Percentiles rank a stretch among this genome's conserved stretches.
These are phyloP conservation scores for Candida labiduridarum DNA, from an alignment of 1,139 yeast species.

Conservation along the genomic window DNA sequence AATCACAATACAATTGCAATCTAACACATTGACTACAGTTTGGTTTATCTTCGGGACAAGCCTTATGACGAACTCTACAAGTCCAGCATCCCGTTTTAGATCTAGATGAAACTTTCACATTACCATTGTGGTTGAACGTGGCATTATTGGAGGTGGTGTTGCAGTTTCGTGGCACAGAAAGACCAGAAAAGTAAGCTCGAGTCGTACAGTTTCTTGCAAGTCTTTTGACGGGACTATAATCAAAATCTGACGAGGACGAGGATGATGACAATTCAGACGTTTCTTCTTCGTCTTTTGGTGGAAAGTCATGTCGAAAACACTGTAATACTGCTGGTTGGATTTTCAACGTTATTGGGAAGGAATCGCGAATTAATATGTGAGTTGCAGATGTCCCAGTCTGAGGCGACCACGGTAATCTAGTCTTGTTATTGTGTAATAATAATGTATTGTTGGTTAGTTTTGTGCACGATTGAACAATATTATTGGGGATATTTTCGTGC, in stretches of 20 bases:
- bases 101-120: constrained; percentile 28
- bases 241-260: not conserved
- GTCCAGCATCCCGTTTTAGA: constrained; percentile 72
- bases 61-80: constrained; percentile 64
- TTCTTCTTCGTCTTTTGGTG: not conserved
- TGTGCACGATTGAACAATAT: not conserved
- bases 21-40: constrained; percentile 55
- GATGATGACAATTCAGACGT: too few species aligned
- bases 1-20: constrained; percentile 55
- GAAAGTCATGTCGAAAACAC: not conserved
- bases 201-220: not conserved
- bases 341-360: not conserved
- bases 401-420: not conserved
- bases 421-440: not conserved
- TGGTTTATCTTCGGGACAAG: constrained; percentile 66
- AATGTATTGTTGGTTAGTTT: not conserved
- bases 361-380: not conserved
- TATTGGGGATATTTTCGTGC: not conserved
- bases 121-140: constrained; percentile 13
- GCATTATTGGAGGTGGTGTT: not conserved
- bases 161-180: constrained; percentile 3
- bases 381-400: not conserved
- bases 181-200: not conserved
- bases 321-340: not conserved
- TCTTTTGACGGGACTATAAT: not conserved